Evolutionary conservation across 805 yeast species (phyloP).

Genomic region (Candida endomychidarum): DNA sequence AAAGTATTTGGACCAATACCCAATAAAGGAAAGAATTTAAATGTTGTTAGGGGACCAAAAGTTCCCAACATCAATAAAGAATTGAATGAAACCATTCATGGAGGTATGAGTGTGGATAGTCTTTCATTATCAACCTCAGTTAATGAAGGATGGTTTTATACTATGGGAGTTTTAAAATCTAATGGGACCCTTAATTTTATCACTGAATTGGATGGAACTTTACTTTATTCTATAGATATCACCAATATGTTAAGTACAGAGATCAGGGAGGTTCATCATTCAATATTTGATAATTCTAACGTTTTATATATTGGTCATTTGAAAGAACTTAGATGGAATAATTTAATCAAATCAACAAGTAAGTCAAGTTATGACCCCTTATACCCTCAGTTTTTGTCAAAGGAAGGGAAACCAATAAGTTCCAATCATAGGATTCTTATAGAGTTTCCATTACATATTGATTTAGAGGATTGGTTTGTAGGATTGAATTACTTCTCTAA

Average conservation of each 20-base stretch:
- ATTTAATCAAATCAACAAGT: constrained; percentile 32
- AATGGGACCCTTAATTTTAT: constrained; percentile 62
- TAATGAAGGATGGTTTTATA: constrained; percentile 66
- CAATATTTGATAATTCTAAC: constrained; percentile 59
- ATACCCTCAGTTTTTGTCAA: constrained; percentile 26
- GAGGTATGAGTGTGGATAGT: neutral
- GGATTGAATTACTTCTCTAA: constrained; percentile 64
- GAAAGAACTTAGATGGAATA: constrained; percentile 50
- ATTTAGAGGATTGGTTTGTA: constrained; percentile 76
- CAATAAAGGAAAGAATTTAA: constrained; percentile 34
- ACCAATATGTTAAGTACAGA: constrained; percentile 55
- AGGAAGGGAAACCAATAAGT: constrained; percentile 34
- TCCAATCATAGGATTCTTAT: constrained; percentile 48
- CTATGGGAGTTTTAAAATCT: constrained; percentile 68
- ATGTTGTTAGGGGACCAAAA: constrained; percentile 35
- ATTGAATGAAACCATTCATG: neutral
- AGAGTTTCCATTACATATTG: constrained; percentile 65
- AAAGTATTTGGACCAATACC: constrained; percentile 65
- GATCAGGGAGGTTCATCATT: constrained; percentile 61
- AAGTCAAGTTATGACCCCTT: constrained; percentile 20
- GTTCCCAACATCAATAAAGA: constrained; percentile 32
- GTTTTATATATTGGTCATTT: constrained; percentile 59
- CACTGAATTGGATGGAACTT: constrained; percentile 62
- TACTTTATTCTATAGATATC: constrained; percentile 59
- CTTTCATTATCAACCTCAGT: constrained; percentile 4